A percentile compares a stretch with the other conserved stretches of the same genome.
These are phyloP conservation scores for Xylaria cubensis DNA, from an alignment of 495 filamentous ascomycete species.

Conservation along the genomic window DNA sequence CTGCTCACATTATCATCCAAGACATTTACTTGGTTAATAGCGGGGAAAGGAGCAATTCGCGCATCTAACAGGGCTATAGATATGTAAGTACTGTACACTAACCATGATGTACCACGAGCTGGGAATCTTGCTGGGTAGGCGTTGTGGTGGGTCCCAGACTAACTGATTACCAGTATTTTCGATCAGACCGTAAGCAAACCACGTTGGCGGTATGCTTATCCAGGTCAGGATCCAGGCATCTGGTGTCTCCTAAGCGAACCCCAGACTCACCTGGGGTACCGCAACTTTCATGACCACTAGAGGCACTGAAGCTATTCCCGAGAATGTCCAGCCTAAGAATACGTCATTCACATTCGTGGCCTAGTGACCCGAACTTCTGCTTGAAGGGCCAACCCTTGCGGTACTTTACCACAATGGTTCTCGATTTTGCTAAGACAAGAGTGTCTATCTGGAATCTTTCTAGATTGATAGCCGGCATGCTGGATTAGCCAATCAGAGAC, in stretches of 20 bases:
- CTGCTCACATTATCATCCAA: background rate
- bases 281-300: conserved; percentile 22
- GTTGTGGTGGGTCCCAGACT: background rate
- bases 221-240: conserved; percentile 2
- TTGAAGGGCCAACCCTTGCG: conserved; percentile 30
- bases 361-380: background rate
- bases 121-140: background rate
- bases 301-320: background rate
- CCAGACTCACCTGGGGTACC: conserved; percentile 12
- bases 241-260: conserved; percentile 19
- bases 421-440: conserved; percentile 28
- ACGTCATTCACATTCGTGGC: background rate
- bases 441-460: conserved; percentile 38
- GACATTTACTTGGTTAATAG: background rate
- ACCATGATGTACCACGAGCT: background rate
- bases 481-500: conserved; percentile 10
- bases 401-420: conserved; percentile 30
- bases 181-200: conserved; percentile 13
- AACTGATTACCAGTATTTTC: background rate
- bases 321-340: background rate
- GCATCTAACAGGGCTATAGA: background rate
- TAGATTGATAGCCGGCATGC: conserved; percentile 31
- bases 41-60: conserved; percentile 3
- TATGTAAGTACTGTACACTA: background rate
- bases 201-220: conserved; percentile 16